Base-by-base conservation (phyloP, 305 asterid genomes). In the Fraxinus baroniana region DNA sequence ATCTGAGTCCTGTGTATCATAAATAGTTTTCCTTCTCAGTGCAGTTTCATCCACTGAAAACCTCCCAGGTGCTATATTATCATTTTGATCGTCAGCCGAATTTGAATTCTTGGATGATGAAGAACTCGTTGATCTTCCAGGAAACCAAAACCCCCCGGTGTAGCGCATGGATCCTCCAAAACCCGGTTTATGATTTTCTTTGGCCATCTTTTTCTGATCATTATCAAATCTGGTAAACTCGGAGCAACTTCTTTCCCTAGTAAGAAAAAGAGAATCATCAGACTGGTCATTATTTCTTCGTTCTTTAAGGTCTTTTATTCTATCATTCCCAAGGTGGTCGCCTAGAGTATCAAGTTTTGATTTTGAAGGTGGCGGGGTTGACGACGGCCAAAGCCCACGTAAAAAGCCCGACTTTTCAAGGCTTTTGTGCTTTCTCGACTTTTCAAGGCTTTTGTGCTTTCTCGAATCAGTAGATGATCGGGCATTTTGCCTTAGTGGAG, bases 321-420 rank as follows among this genome's bases (percentile, higher is more conserved):
- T 81, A 12, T 93, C 97, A 22, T 74, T 76, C 73, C 95, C 89
- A 30, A 94, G 84, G 83, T 87, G 87, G 41, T 90, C 90, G 8
- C 84, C 94, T 0, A 91, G 91, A 1, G 93, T 86, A 18, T 81
- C 90, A 15, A 77, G 74, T 36, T 79, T 84, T n/a, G 86, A 9
- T 7, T 71, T 79, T 0, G 87, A 55, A 46, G 88, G 68, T 1
- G 81, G 17, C 6, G 86, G 82, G 1, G 79, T 10, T 1, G 90
- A 41, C 0, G 98, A 87, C 0, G 98, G 96, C 98, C 97, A 94
- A 8, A 91, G 93, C 18, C 94, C 92, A 9, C 80, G 87, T 57
- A 89, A 80, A 18, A 90, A 90, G 1, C 95, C 95, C 10, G 95
- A 83, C 3, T 82, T 88, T 2, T 89, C 90, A 0, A 84, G 74